Evolutionary conservation across 1,284 basidiomycete species (phyloP), one percentile per base, ranked within the genome.

Genomic region (Chondrostereum purpureum): DNA sequence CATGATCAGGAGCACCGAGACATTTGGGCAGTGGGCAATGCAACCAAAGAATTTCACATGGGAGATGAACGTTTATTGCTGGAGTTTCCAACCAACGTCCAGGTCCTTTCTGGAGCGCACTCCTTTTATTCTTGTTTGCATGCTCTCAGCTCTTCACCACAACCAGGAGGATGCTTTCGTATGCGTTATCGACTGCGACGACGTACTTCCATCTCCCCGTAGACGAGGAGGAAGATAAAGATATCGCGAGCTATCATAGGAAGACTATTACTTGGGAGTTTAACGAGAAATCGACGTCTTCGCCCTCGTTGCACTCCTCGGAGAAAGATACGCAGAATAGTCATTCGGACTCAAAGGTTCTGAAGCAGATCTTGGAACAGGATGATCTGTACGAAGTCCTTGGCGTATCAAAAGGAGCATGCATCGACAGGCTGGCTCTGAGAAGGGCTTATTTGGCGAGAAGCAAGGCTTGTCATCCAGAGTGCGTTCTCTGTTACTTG

Each of bases 391-490:
- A 92, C 62, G 66, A 72, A 40, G 80, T 92, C 22, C 73, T 92
- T 5, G 87, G 83, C 6, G 61, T 90, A 10, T 57, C 69, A 22
- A 73, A 71, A 45, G 69, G 68, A 6, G 61, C 71, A 0, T 64
- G 64, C 31, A 63, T 78, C 37, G 86, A 92, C 57, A 82, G 80
- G 51, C 67, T 75, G 50, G 60, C 76, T 20, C 69, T 92, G 20
- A 67, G 90, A 31, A 69, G 87, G 31, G 88, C 85, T 16, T 92
- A 92, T 61, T 75, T 92, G 39, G 68, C 75, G 0, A 68, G 88
- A 36, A 90, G 86, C 59, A 76, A 74, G 55, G 73, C 78, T 8
- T 92, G 88, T 54, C 90, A 92, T 57, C 90, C 89, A 61, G 89
- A 92, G 88, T 89, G 50, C 53, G 83, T 72, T 18, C 14, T 42